Conservation (phyloP, 2,329 filamentous ascomycete genomes). For the Monosporascus sp. region DNA sequence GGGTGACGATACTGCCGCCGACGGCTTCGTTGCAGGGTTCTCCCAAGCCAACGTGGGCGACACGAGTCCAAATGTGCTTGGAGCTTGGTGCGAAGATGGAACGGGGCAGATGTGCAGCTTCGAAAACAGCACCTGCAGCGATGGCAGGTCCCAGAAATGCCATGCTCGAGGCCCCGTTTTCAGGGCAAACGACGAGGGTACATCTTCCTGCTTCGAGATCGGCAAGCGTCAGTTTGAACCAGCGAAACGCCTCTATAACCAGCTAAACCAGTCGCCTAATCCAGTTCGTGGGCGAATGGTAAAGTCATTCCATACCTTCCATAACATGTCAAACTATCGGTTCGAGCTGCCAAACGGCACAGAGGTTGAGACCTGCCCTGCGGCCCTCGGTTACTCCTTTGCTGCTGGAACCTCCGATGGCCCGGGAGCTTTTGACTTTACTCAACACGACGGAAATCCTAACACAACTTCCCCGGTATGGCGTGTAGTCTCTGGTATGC, state of each 20-base stretch:
- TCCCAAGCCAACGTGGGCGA: slow-evolving; percentile 90
- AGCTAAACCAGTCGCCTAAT: slow-evolving; percentile 40
- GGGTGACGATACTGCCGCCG: slow-evolving; percentile 48
- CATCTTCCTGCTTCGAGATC: slow-evolving; percentile 70
- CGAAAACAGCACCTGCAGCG: slow-evolving; percentile 76
- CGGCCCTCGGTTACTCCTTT: slow-evolving; percentile 86
- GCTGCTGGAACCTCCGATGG: slow-evolving; percentile 90
- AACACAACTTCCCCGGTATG: slow-evolving; percentile 66
- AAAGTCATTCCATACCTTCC: slow-evolving; percentile 79
- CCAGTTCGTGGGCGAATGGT: slow-evolving; percentile 61
- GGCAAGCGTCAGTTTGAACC: slow-evolving; percentile 62
- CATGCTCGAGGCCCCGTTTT: slow-evolving; percentile 71
- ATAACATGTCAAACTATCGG: slow-evolving; percentile 70
- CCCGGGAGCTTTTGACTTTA: slow-evolving; percentile 88
- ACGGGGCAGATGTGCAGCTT: slow-evolving; percentile 66
- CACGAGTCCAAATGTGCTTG: slow-evolving; percentile 80
- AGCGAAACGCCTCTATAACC: slow-evolving; percentile 41
- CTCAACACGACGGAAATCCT: slow-evolving; percentile 74
- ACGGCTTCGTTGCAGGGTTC: slow-evolving; percentile 82
- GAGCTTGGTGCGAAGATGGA: slow-evolving; percentile 85
- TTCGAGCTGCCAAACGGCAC: slow-evolving; percentile 72
- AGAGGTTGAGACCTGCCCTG: slow-evolving; percentile 70
- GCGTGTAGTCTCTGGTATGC: slow-evolving; percentile 65
- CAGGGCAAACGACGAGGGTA: slow-evolving; percentile 62
- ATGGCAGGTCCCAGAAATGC: slow-evolving; percentile 64